These are phyloP conservation scores for Gossypium laxum DNA, from an alignment of 441 rosid genomes.

Conservation along the genomic window DNA sequence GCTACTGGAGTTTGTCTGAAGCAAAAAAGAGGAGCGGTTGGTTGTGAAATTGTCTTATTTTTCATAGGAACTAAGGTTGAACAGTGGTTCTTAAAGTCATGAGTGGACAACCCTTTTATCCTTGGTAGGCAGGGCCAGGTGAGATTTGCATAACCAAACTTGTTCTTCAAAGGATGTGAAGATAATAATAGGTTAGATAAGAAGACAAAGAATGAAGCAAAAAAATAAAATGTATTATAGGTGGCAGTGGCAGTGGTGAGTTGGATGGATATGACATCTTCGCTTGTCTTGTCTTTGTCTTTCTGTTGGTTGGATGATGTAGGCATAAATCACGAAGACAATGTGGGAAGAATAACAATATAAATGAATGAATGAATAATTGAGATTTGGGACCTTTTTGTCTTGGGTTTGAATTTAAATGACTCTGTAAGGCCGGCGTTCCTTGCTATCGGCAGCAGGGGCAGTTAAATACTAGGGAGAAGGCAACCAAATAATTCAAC, in stretches of 20 bases:
- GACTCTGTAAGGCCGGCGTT: background rate
- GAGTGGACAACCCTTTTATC: too few species aligned
- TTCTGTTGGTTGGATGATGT: background rate
- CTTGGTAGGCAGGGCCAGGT: background rate
- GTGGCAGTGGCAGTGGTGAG: background rate
- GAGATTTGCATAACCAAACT: background rate
- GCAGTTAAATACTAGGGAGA: too few species aligned
- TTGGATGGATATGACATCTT: background rate
- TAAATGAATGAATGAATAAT: background rate
- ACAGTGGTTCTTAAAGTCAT: too few species aligned
- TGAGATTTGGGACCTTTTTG: background rate
- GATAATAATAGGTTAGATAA: background rate
- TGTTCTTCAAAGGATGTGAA: background rate
- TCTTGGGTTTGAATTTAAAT: background rate
- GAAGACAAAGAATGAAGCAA: background rate
- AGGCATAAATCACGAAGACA: background rate
- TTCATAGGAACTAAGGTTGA: background rate
- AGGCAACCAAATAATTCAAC: too few species aligned
- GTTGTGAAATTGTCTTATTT: background rate
- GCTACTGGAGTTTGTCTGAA: background rate
- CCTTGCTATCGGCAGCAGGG: background rate
- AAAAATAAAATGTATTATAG: background rate
- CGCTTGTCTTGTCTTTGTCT: background rate
- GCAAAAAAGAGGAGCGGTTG: background rate
- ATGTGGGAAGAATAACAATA: background rate